These are phyloP conservation scores for Tolypocladium pustulatum DNA, from an alignment of 2,329 filamentous ascomycete genomes.

Conservation along the genomic window DNA sequence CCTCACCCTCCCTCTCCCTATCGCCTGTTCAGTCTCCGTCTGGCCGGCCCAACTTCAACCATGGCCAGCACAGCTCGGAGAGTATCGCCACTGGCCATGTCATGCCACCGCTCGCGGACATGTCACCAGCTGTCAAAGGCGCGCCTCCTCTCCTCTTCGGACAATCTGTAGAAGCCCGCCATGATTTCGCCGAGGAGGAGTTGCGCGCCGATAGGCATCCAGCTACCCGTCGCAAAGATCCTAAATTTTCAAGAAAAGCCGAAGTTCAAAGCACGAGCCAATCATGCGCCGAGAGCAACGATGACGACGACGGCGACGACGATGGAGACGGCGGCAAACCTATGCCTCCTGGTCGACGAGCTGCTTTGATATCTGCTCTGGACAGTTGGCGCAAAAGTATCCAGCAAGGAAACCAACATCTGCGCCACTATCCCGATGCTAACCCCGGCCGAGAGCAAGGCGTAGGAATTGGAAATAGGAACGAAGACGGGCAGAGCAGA, in stretches of 20 bases:
- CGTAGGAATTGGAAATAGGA: neutral
- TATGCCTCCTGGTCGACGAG: neutral
- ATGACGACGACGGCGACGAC: neutral
- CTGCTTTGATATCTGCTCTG: slow-evolving; percentile 6
- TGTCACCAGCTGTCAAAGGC: neutral
- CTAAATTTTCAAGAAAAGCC: neutral
- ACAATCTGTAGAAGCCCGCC: too few species aligned
- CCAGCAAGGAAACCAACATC: neutral
- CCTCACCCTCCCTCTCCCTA: slow-evolving; percentile 12
- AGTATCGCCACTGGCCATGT: neutral
- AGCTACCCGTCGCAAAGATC: neutral
- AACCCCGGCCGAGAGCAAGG: neutral
- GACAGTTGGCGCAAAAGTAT: slow-evolving; percentile 9
- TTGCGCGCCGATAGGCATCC: neutral
- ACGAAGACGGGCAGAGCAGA: neutral
- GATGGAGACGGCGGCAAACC: neutral
- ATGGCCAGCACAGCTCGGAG: neutral
- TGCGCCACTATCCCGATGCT: neutral
- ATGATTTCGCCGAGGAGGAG: neutral
- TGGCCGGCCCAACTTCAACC: slow-evolving; percentile 8
- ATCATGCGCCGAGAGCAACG: neutral
- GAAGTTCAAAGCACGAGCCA: neutral
- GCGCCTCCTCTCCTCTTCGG: neutral
- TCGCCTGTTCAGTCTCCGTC: slow-evolving; percentile 10
- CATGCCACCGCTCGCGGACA: neutral